Percentiles rank a stretch among this genome's conserved stretches.
These are phyloP conservation scores for Dendrobium chrysotoxum DNA, from an alignment of 106 monocot species.

Conservation along the genomic window DNA sequence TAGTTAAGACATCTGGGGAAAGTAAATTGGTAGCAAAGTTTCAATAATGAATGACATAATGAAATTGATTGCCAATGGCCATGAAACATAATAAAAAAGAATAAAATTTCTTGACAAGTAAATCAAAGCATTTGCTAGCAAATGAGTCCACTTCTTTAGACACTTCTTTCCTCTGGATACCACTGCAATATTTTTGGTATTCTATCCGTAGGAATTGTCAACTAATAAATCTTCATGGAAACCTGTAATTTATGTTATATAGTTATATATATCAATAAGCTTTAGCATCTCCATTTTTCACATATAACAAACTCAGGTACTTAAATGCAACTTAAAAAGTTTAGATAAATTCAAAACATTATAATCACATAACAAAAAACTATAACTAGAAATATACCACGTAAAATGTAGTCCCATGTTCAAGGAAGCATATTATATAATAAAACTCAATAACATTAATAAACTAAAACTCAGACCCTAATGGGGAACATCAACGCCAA, in stretches of 20 bases:
- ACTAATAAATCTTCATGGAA: not conserved
- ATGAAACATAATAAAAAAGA: not conserved
- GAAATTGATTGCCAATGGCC: not conserved
- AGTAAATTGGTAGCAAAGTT: not conserved
- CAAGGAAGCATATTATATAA: too few species aligned
- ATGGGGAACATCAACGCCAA: not conserved
- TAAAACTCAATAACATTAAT: not conserved
- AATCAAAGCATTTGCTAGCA: not conserved
- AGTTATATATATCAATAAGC: not conserved
- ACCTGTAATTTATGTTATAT: not conserved
- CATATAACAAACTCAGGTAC: not conserved
- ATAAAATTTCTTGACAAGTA: too few species aligned
- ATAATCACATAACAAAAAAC: constrained; percentile 1
- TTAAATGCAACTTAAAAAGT: not conserved
- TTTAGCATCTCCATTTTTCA: not conserved
- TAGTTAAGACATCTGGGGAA: not conserved
- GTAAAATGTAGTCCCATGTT: not conserved
- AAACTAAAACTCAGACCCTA: not conserved
- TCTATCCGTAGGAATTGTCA: too few species aligned
- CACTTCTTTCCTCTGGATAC: not conserved
- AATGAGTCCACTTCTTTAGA: not conserved
- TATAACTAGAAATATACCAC: not conserved
- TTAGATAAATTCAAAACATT: not conserved
- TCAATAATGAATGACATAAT: not conserved
- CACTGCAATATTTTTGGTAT: too few species aligned